These are phyloP conservation scores for Phialophora macrospora DNA, from an alignment of 2,329 filamentous ascomycete genomes.

Conservation along the genomic window DNA sequence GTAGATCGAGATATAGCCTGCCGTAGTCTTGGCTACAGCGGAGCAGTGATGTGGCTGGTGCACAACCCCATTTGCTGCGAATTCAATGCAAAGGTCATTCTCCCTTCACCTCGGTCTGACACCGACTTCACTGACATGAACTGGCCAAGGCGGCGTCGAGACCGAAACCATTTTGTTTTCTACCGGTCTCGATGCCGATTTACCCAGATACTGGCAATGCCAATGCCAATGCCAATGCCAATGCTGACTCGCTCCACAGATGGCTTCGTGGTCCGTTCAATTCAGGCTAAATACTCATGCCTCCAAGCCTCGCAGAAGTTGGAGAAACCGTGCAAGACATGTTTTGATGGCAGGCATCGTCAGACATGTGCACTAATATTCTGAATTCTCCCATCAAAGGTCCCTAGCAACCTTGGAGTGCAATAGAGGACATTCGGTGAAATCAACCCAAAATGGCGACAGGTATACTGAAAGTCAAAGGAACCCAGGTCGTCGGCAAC, in stretches of 20 bases:
- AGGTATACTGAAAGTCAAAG: conserved; percentile 50
- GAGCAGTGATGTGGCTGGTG: neutral
- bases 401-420: neutral
- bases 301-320: conserved; percentile 7
- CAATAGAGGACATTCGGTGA: neutral
- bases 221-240: conserved; percentile 1
- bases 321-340: conserved; percentile 1
- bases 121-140: neutral
- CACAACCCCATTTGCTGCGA: neutral
- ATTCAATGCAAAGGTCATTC: neutral
- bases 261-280: neutral
- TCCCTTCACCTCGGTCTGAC: neutral
- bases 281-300: conserved; percentile 9
- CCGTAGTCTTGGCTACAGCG: conserved; percentile 10
- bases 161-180: neutral
- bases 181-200: neutral
- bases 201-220: conserved; percentile 4
- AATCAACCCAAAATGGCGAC: conserved; percentile 25
- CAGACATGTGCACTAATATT: neutral
- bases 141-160: neutral
- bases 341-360: neutral
- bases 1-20: neutral
- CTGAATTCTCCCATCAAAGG: neutral
- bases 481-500: conserved; percentile 53
- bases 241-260: neutral